A percentile compares a stretch with the other conserved stretches of the same genome.
Evolutionary conservation across 352 stramenopile genomes (phyloP).

Genomic region (Globisporangium acanthophoron): DNA sequence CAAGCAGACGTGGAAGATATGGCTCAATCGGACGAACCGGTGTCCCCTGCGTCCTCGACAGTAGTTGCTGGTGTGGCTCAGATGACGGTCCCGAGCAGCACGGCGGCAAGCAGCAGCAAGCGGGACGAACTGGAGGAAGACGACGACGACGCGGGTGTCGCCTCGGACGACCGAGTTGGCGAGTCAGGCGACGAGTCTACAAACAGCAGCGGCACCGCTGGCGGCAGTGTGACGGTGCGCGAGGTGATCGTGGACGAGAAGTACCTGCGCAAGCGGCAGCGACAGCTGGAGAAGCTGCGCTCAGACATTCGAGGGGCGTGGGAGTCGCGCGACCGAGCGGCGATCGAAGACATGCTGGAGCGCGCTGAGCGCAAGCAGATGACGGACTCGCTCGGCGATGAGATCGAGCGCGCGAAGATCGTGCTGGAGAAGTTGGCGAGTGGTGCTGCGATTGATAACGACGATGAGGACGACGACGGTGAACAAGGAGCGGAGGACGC

Average conservation of each 20-base stretch:
- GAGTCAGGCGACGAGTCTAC: not conserved
- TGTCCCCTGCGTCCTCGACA: not conserved
- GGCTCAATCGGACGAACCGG: not conserved
- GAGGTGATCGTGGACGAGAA: constrained; percentile 67
- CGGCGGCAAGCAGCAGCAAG: not conserved
- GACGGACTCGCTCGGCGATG: constrained; percentile 49
- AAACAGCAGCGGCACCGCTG: not conserved
- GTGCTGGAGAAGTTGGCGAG: constrained; percentile 36
- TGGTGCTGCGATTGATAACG: not conserved
- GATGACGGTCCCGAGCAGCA: not conserved
- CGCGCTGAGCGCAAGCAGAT: constrained; percentile 75
- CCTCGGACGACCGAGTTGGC: constrained; percentile 8
- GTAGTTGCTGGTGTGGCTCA: not conserved
- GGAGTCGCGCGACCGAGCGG: constrained; percentile 26
- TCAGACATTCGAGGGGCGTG: constrained; percentile 36
- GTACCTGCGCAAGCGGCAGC: constrained; percentile 72
- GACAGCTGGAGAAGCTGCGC: constrained; percentile 68
- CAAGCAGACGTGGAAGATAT: constrained; percentile 11
- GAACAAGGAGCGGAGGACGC: not conserved
- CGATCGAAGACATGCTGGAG: constrained; percentile 58
- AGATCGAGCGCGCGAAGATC: constrained; percentile 36
- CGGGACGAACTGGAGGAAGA: constrained; percentile 1
- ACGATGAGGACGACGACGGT: not conserved
- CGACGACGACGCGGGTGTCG: constrained; percentile 17
- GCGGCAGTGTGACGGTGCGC: constrained; percentile 13